A percentile compares a stretch with the other conserved stretches of the same genome.
Conservation (phyloP, 2,329 filamentous ascomycete genomes). For the Cryphonectria carpinicola region DNA sequence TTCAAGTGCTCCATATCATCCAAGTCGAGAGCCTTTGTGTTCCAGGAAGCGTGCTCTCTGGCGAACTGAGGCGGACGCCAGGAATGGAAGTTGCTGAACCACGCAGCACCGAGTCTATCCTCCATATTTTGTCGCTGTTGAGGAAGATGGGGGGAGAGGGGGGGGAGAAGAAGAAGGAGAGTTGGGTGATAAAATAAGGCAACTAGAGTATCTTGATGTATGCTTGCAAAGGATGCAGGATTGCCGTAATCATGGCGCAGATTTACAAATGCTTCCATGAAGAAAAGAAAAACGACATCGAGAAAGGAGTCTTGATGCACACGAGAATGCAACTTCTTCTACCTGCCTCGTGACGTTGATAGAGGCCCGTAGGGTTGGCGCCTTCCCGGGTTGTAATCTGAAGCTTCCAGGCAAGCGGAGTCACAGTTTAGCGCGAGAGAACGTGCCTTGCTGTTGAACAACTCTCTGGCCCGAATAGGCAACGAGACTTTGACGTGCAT, state of each 20-base stretch:
- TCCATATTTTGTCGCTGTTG: background rate
- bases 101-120: background rate
- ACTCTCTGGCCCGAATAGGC: background rate
- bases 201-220: too few relatives aligned
- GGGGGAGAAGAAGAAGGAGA: too few relatives aligned
- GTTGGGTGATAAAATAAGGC: too few relatives aligned
- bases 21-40: background rate
- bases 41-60: background rate
- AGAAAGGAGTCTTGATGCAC: too few relatives aligned
- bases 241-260: too few relatives aligned
- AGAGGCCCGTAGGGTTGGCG: background rate
- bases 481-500: too few relatives aligned
- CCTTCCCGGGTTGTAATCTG: background rate
- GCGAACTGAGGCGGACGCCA: background rate
- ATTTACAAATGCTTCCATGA: too few relatives aligned
- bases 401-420: too few relatives aligned
- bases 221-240: too few relatives aligned
- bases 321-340: background rate
- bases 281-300: too few relatives aligned
- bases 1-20: background rate
- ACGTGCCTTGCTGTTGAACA: background rate
- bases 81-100: slow-evolving; percentile 4
- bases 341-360: background rate
- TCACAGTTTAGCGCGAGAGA: background rate
- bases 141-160: background rate